Conservation (phyloP, 148 eudicot species). For the Rhododendron mucronatum region DNA sequence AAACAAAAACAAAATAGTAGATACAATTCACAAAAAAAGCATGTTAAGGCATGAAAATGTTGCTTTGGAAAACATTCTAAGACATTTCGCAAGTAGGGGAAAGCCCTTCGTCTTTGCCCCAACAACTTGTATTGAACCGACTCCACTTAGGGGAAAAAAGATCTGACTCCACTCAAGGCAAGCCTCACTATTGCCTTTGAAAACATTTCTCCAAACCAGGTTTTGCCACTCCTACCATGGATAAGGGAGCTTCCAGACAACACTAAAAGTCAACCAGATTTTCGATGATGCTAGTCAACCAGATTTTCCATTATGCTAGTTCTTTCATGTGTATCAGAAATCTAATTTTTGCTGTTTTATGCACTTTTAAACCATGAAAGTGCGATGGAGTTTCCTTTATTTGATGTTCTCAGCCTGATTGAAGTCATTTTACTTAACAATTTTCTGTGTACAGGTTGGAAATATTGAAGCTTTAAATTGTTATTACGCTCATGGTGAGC, state of each 20-base stretch:
- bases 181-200: too few relatives aligned
- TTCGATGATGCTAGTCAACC: neutral
- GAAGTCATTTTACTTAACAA: constrained; percentile 1
- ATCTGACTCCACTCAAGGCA: too few relatives aligned
- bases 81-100: too few relatives aligned
- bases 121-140: too few relatives aligned
- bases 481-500: constrained; percentile 89
- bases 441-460: constrained; percentile 61
- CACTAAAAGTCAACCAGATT: neutral
- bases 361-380: neutral
- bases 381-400: neutral
- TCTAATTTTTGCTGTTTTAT: neutral
- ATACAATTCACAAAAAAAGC: too few relatives aligned
- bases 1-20: too few relatives aligned
- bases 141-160: too few relatives aligned
- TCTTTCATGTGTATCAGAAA: neutral
- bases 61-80: too few relatives aligned
- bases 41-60: too few relatives aligned
- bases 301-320: neutral
- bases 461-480: constrained; percentile 82
- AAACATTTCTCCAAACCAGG: neutral
- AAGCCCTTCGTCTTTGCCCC: too few relatives aligned
- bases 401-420: neutral
- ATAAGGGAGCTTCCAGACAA: neutral
- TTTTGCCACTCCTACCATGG: neutral